phyloP scores from a whole-genome alignment of 164 flowering plant genomes.

The Stephania yunnanensis region DNA sequence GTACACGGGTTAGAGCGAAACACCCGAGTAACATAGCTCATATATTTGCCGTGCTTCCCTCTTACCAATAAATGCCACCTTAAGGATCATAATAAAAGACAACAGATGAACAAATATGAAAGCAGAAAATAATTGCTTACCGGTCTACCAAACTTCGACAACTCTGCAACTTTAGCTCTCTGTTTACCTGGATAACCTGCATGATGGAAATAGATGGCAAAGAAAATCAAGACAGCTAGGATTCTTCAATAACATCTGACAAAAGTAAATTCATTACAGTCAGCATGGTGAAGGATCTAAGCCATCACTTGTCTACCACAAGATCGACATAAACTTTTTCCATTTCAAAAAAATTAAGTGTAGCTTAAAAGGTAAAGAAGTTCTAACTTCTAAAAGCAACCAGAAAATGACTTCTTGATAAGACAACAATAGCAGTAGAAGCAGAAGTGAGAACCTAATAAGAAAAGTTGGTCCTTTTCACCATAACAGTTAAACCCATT shows the following conservation, averaged over 20 bases:
- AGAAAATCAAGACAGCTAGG: background rate
- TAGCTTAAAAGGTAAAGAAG: background rate
- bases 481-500: background rate
- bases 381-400: background rate
- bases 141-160: constrained; percentile 76
- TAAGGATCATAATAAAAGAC: background rate
- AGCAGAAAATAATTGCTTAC: constrained; percentile 39
- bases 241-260: background rate
- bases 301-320: background rate
- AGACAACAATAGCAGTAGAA: background rate
- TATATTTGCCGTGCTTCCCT: background rate
- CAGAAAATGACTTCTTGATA: background rate
- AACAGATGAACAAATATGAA: constrained; percentile 4
- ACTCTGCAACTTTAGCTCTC: constrained; percentile 64
- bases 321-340: background rate
- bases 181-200: constrained; percentile 79
- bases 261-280: background rate
- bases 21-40: background rate
- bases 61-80: background rate
- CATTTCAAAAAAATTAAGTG: background rate
- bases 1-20: no score
- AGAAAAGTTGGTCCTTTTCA: background rate
- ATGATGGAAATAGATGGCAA: constrained; percentile 11
- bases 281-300: background rate
- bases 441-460: background rate